phyloP scores from a whole-genome alignment of 176 grass and related monocot genomes.

The Avena atlantica region DNA sequence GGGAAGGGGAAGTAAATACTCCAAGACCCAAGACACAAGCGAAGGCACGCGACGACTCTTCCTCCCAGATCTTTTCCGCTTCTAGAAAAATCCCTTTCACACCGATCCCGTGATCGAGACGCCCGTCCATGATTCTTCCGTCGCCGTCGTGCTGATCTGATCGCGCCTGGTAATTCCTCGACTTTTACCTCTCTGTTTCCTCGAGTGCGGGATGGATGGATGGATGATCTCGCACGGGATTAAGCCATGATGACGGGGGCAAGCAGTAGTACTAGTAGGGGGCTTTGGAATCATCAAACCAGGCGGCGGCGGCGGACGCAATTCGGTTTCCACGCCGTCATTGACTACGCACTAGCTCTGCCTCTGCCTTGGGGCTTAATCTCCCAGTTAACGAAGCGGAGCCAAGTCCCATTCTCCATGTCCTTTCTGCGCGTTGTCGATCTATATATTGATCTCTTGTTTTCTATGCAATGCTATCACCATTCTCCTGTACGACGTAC shows the following conservation, averaged over 20 bases:
- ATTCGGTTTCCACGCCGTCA: neutral
- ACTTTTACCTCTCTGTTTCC: neutral
- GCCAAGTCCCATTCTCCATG: constrained; percentile 18
- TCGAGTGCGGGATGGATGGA: constrained; percentile 14
- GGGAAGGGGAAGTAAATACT: constrained; percentile 15
- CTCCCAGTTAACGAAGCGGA: neutral
- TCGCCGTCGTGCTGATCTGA: constrained; percentile 9
- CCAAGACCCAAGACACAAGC: neutral
- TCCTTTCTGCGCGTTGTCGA: neutral
- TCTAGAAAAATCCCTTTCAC: neutral
- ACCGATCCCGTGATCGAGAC: neutral
- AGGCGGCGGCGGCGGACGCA: neutral
- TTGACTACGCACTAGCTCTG: neutral
- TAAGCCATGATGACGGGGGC: neutral
- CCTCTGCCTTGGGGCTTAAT: neutral
- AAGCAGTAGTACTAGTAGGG: neutral
- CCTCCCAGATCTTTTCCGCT: neutral
- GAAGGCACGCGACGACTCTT: neutral
- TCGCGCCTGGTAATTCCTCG: neutral
- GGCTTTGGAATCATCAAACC: neutral
- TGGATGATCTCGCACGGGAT: neutral
- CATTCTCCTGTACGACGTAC: neutral
- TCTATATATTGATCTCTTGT: constrained; percentile 18
- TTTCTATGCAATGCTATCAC: constrained; percentile 4
- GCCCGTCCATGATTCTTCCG: neutral